A percentile compares a stretch with the other conserved stretches of the same genome.
Conservation (phyloP, 78 protist genomes). For the Anaeramoeba flamelloides region DNA sequence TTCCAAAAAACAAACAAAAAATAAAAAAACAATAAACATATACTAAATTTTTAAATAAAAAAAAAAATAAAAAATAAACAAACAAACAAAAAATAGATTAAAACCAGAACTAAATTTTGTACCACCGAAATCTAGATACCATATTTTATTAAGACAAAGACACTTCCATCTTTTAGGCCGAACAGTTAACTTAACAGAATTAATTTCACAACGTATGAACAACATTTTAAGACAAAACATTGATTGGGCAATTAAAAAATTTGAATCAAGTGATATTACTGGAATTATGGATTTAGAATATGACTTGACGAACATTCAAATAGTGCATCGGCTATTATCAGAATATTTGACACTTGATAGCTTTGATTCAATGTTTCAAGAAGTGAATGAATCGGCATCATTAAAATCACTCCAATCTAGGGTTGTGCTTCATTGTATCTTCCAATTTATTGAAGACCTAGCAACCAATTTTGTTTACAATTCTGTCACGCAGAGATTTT, state of each 20-base stretch:
- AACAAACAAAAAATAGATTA: not conserved
- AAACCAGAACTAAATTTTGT: too few species aligned
- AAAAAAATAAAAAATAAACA: not conserved
- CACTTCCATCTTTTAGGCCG: conserved; percentile 57
- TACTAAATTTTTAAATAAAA: too few species aligned
- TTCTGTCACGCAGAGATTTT: conserved; percentile 33
- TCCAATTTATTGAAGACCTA: conserved; percentile 44
- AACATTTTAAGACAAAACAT: conserved; percentile 26
- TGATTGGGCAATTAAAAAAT: conserved; percentile 44
- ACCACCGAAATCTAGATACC: conserved; percentile 37
- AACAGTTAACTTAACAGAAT: conserved; percentile 30
- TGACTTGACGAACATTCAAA: conserved; percentile 21
- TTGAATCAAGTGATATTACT: conserved; percentile 34
- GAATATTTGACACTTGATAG: conserved; percentile 39
- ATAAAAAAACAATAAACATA: too few species aligned
- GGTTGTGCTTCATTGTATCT: conserved; percentile 34
- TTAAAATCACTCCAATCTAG: conserved; percentile 43
- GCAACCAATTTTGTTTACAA: conserved; percentile 44
- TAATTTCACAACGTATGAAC: conserved; percentile 59
- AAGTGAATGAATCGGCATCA: conserved; percentile 46
- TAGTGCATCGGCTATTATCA: conserved; percentile 31
- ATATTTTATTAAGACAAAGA: conserved; percentile 43
- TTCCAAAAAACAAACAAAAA: too few species aligned
- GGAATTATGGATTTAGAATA: conserved; percentile 47
- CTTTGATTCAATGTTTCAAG: conserved; percentile 34